Conservation (phyloP, 768 basidiomycete genomes). For the Panaeolus cyanescens region DNA sequence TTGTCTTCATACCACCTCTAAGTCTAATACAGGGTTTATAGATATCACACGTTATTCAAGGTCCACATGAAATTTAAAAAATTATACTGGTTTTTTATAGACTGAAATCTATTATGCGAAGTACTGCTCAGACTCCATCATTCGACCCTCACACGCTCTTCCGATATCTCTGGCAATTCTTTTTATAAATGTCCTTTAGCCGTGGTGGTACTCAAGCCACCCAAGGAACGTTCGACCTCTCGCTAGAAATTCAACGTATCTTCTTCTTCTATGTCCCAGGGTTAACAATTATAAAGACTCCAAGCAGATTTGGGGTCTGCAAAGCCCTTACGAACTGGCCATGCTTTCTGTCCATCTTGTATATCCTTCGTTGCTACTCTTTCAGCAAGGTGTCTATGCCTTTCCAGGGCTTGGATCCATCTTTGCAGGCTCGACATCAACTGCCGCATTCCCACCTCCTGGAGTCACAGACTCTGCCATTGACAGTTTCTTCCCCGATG, state of each 20-base stretch:
- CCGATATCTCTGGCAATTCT: neutral
- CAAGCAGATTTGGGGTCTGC: too few species aligned
- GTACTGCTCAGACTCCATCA: neutral
- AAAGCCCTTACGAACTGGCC: neutral
- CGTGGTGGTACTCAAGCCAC: neutral
- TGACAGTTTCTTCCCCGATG: conserved; percentile 43
- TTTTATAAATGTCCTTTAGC: neutral
- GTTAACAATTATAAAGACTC: neutral
- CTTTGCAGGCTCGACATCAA: conserved; percentile 44
- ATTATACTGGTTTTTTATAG: too few species aligned
- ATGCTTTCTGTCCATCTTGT: neutral
- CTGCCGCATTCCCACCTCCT: conserved; percentile 43
- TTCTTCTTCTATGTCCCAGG: neutral
- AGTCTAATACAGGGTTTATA: neutral
- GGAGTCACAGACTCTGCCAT: conserved; percentile 35
- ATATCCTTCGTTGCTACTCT: neutral
- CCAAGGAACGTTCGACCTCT: neutral
- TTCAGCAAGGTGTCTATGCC: conserved; percentile 8
- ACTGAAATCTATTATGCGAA: neutral
- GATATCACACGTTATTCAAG: neutral
- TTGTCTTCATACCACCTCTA: neutral
- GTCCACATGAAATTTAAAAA: neutral
- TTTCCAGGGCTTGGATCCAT: conserved; percentile 29
- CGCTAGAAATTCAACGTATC: neutral
- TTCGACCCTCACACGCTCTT: neutral